Base-by-base conservation (phyloP, 306 rosid genomes). In the Malus sieversii region DNA sequence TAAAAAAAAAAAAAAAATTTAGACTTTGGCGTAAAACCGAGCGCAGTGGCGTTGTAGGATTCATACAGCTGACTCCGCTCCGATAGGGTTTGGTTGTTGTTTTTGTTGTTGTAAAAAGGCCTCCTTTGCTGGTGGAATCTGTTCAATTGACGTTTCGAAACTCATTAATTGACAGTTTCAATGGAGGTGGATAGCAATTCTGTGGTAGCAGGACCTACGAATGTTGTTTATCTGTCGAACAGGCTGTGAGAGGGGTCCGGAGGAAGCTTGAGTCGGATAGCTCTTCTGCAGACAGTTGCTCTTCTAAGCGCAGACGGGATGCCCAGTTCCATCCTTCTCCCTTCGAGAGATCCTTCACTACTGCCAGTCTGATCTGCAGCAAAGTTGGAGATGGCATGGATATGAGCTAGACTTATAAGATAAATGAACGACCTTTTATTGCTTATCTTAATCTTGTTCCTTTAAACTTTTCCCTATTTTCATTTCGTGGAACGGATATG, bases 351-450 rank as follows among this genome's bases (percentile, higher is more conserved):
- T 89, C 94, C 71, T 89, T 93, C 84, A 77, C 92, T 73, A 86
- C 89, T 79, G 92, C 84, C 81, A 84, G 85, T 77, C 96, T 97
- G 76, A 87, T 93, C 75, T 93, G 92, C 87, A 87, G 88, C 89
- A 96, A 89, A 88, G 90, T 88, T 81, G 90, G 92, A 80, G 97
- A 93, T 76, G 96, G 90, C 91, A 93, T 88, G 94, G 97, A 91
- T 85, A 70, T 82, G 89, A 90, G 83, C 89, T 91, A 90, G 96
- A 86, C 76, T 71, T 80, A 79, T 68, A 72, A 75, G 77, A 72
- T 78, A 78, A 85, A 76, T 71, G 78, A 78, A 77, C 78, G 82
- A 80, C 84, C 84, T 72, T 38, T 65, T 78, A 74, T 77, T 81
- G 79, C 83, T 81, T 79, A 71, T 77, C 85, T 78, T 84, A 35